Conservation (phyloP, 345 rosid species). For the Psidium guajava region DNA sequence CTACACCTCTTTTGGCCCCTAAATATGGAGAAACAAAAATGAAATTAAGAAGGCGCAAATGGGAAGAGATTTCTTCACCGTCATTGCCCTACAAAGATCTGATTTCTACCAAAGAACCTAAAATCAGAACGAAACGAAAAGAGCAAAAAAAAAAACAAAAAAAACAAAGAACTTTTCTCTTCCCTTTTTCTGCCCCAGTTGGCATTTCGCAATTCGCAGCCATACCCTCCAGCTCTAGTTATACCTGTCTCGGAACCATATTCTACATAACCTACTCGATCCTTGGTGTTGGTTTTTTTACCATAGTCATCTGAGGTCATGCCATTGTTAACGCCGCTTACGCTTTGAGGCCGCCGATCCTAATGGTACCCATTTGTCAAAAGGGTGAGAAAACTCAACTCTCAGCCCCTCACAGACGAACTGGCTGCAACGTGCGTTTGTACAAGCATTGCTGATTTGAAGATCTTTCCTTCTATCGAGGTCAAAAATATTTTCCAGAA, state of each 20-base stretch:
- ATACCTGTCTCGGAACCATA: not conserved
- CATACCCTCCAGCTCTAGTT: not conserved
- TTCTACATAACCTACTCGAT: not conserved
- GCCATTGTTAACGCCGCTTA: not conserved
- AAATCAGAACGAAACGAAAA: not conserved
- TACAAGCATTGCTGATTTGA: not conserved
- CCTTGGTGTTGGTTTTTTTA: not conserved
- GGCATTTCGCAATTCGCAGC: not conserved
- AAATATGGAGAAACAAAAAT: not conserved
- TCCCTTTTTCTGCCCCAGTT: not conserved
- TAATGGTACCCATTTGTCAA: not conserved
- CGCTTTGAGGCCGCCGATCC: not conserved
- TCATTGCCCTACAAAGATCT: not conserved
- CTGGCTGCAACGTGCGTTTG: not conserved
- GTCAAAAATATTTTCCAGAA: slow-evolving; percentile 82
- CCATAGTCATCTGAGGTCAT: not conserved
- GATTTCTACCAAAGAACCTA: not conserved
- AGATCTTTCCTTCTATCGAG: not conserved
- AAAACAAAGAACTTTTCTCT: not conserved
- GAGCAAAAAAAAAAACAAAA: not conserved
- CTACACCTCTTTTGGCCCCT: not conserved
- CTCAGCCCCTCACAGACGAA: not conserved
- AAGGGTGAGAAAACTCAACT: not conserved
- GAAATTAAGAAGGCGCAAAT: not conserved
- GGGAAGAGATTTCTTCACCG: not conserved